These are phyloP conservation scores for Gossypioides kirkii DNA, from an alignment of 345 rosid species.

Conservation along the genomic window DNA sequence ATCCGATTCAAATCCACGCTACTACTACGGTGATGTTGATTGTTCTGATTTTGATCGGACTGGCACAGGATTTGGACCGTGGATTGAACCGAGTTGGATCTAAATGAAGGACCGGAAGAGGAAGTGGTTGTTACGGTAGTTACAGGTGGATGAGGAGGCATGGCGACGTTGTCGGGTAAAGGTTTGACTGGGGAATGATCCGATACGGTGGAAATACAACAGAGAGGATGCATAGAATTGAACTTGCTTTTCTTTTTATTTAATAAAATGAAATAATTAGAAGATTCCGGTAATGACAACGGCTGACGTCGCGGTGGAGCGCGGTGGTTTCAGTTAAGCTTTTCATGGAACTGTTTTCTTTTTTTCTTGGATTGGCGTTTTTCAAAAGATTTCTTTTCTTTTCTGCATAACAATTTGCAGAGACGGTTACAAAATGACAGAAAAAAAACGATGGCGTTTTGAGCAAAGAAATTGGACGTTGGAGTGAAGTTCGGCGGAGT, in stretches of 20 bases:
- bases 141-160: conserved; percentile 6
- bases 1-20: conserved; percentile 18
- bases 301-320: not conserved
- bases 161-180: not conserved
- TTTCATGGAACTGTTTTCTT: not conserved
- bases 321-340: not conserved
- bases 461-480: not conserved
- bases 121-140: not conserved
- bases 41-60: conserved; percentile 3
- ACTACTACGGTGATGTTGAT: not conserved
- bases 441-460: not conserved
- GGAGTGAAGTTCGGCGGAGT: not conserved
- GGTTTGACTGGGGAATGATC: conserved; percentile 11
- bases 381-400: not conserved
- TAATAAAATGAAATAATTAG: not conserved
- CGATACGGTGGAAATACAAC: conserved; percentile 14
- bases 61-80: not conserved
- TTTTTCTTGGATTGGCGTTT: not conserved
- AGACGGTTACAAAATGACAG: conserved; percentile 10
- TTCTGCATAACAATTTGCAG: not conserved
- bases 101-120: conserved; percentile 7
- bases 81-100: conserved; percentile 19
- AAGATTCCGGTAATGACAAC: not conserved
- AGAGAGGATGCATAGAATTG: conserved; percentile 14
- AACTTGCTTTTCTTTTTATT: not conserved